Evolutionary conservation across 192 early-diverging fungal species (phyloP), one percentile per base, ranked within the genome.

Genomic region (Martensiomyces pterosporus): DNA sequence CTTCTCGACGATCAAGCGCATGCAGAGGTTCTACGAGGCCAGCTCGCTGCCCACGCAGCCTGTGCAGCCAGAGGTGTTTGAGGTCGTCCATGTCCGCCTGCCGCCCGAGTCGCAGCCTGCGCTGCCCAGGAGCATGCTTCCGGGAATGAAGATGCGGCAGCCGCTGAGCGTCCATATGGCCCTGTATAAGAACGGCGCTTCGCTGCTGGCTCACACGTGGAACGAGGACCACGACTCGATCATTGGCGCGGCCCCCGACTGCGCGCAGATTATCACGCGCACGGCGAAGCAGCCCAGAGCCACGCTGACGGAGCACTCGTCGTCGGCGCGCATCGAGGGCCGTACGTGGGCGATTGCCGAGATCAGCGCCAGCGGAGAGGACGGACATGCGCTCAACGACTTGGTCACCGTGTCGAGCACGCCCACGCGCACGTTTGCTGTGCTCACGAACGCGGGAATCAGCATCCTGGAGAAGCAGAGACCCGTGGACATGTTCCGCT

Each of bases 261-360:
- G 80, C 36, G 87, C 88, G 14, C 73, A 63, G 39, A 65, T 82
- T 2, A 65, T 72, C 22, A 52, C 67, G 3, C 54, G 62, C 19
- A 49, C 43, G 1, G 53, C 52, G 0, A 54, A 57, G 22, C 57
- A 61, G 42, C 64, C 63, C 0, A 61, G 75, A 18, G 49, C 63
- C 12, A 54, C 47, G 2, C 48, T 85, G 43, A 56, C 53, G 9
- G 83, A 85, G 64, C 55, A 77, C 19, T 60, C 60, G 3, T 69
- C 76, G 27, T 44, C 60, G 14, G 44, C 75, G 24, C 71, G 75
- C 9, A 54, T 92, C 14, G 84, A 89, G 42, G 93, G 93, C 15
- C 88, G 87, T 47, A 86, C 89, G 2, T 87, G 88, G 82, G 84
- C 82, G 8, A 89, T 97, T 42, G 78, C 79, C 4, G 90, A 90